phyloP scores from a whole-genome alignment of 176 grass and related monocot species.

The Carex littledalei region DNA sequence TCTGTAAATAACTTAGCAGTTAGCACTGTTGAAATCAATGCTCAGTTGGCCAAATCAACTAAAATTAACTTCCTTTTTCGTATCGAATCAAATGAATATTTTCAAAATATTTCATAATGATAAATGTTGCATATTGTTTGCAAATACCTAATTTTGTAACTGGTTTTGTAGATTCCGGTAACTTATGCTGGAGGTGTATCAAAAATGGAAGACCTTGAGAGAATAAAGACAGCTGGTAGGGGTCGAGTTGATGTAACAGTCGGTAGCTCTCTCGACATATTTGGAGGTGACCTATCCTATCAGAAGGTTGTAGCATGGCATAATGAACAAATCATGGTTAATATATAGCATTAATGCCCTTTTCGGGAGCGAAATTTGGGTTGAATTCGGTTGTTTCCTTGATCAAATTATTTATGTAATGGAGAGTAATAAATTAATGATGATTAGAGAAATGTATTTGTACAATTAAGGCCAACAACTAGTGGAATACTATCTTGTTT shows the following conservation, averaged over 20 bases:
- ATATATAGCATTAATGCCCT: background rate
- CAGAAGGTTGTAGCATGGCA: conserved; percentile 63
- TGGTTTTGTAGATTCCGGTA: conserved; percentile 51
- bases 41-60: background rate
- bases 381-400: background rate
- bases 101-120: background rate
- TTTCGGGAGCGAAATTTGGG: background rate
- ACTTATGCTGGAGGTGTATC: conserved; percentile 89
- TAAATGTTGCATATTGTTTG: background rate
- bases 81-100: background rate
- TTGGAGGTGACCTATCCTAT: conserved; percentile 65
- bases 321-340: conserved; percentile 54
- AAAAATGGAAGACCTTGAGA: conserved; percentile 73
- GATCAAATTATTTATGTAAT: background rate
- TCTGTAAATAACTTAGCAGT: too few relatives aligned
- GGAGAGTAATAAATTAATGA: background rate
- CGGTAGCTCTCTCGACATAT: conserved; percentile 78
- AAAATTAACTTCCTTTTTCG: background rate
- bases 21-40: background rate
- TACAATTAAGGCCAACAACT: too few relatives aligned
- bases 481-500: too few relatives aligned
- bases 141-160: background rate
- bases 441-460: background rate
- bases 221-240: conserved; percentile 76
- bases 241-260: conserved; percentile 65